phyloP scores from a whole-genome alignment of 768 basidiomycete species.

The Calocera viscosa region DNA sequence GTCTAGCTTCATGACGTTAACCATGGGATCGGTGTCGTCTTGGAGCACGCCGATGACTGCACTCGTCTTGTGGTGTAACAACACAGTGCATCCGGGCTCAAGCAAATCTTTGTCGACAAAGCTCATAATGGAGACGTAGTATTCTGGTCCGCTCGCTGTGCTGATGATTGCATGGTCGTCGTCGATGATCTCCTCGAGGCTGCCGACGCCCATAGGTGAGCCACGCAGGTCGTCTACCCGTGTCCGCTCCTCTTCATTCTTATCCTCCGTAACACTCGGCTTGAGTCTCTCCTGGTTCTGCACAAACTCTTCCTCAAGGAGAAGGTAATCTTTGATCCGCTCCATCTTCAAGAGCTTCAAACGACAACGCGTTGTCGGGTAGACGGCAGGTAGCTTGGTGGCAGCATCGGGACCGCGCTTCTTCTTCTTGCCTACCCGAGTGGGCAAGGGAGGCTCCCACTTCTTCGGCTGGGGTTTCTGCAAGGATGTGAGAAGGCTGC shows the following conservation, averaged over 20 bases:
- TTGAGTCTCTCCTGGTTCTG: constrained; percentile 84
- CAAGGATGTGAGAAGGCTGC: not conserved
- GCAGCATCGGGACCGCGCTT: constrained; percentile 78
- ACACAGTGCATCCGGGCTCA: constrained; percentile 89
- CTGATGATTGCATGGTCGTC: constrained; percentile 99
- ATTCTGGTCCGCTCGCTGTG: constrained; percentile 87
- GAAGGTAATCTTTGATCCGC: constrained; percentile 93
- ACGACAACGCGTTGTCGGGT: constrained; percentile 88
- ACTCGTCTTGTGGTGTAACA: constrained; percentile 92
- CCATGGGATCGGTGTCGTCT: constrained; percentile 90
- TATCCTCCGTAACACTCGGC: constrained; percentile 82
- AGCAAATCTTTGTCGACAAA: constrained; percentile 97
- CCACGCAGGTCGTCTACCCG: constrained; percentile 91
- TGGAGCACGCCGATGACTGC: constrained; percentile 89
- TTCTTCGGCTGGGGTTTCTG: constrained; percentile 69
- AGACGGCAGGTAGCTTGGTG: constrained; percentile 83
- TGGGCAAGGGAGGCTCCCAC: constrained; percentile 97
- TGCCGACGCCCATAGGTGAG: constrained; percentile 95
- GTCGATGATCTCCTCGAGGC: constrained; percentile 94
- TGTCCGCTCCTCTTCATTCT: constrained; percentile 87
- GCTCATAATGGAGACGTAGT: constrained; percentile 93
- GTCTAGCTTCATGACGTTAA: constrained; percentile 97
- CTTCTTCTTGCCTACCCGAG: constrained; percentile 95
- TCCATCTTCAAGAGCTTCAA: constrained; percentile 92
- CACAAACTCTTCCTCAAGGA: constrained; percentile 91